These are phyloP conservation scores for Penstemon newberryi DNA, from an alignment of 257 asterid species.

Conservation along the genomic window DNA sequence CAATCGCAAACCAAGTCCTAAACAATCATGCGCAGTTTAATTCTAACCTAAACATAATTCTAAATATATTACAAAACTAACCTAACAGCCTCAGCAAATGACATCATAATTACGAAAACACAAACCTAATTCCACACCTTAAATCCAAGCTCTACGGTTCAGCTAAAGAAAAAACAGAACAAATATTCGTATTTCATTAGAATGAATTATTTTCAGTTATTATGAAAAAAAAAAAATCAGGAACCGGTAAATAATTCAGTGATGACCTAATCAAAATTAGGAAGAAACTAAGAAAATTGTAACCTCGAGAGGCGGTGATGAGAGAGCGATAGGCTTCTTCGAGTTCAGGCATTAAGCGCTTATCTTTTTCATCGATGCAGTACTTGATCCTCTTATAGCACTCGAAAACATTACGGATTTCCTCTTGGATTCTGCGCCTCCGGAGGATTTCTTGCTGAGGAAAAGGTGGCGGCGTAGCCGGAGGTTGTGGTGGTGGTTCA, in stretches of 20 bases:
- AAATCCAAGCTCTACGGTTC: slow-evolving; percentile 8
- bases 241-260: not conserved
- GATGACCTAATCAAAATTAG: slow-evolving; percentile 12
- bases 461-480: slow-evolving; percentile 52
- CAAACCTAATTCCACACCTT: slow-evolving; percentile 10
- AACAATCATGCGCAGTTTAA: slow-evolving; percentile 1
- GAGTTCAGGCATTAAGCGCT: slow-evolving; percentile 45
- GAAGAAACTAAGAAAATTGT: not conserved
- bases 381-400: slow-evolving; percentile 63
- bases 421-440: slow-evolving; percentile 76
- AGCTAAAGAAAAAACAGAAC: not conserved
- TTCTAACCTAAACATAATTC: not conserved
- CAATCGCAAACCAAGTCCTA: not conserved
- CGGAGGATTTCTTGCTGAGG: slow-evolving; percentile 67
- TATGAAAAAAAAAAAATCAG: not conserved
- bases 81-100: not conserved
- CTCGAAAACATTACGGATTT: slow-evolving; percentile 66
- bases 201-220: slow-evolving; percentile 5
- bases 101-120: slow-evolving; percentile 4
- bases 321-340: slow-evolving; percentile 78
- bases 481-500: slow-evolving; percentile 44
- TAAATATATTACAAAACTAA: not conserved
- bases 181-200: slow-evolving; percentile 1
- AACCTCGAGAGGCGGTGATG: slow-evolving; percentile 81
- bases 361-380: slow-evolving; percentile 49